Base-by-base conservation (phyloP, 805 yeast species). In the Candida schatavii region DNA sequence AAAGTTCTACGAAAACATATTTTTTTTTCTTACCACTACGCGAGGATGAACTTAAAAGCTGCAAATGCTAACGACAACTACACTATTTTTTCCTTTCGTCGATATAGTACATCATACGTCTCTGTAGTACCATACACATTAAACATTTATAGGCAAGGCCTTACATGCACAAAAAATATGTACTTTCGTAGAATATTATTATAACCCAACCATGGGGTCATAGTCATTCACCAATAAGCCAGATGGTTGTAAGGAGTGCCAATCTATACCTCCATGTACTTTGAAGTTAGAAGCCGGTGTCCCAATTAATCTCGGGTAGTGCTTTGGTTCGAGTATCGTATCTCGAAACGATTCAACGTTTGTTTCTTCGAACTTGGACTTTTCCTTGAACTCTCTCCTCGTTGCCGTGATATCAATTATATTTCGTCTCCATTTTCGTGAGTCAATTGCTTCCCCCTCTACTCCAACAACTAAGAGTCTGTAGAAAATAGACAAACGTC, bases 401-500 rank as follows among this genome's bases (percentile, higher is more conserved):
- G 53, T 46, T 11, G 46, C 42, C 3, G 46, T 49, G 5, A 68
- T 56, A 38, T 63, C 56, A 5, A 52, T 47, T 23, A 64, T 51
- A 23, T 57, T 50, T 13, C 50, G 49, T 21, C 62, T 54, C 64
- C 72, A 64, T 25, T 48, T 52, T 37, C 46, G 46, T 14, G 55
- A 42, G 37, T 60, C 59, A 38, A 59, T 57, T 5, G 49, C 26
- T 20, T 45, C 45, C 25, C 52, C 50, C 13, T 44, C 43, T 27
- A 43, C 44, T 37, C 57, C 59, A 43, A 56, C 55, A 7, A 68
- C 64, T 15, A 62, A 43, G 10, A 48, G 46, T 39, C 55, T 51
- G 48, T 68, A 67, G 35, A 68, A 51, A 6, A 60, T 44, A 11
- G 48, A 44, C 10, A 64, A 42, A 26, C 74, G 50, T 31, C 43